phyloP scores from a whole-genome alignment of 257 asterid species.

The Solanum virginianum region DNA sequence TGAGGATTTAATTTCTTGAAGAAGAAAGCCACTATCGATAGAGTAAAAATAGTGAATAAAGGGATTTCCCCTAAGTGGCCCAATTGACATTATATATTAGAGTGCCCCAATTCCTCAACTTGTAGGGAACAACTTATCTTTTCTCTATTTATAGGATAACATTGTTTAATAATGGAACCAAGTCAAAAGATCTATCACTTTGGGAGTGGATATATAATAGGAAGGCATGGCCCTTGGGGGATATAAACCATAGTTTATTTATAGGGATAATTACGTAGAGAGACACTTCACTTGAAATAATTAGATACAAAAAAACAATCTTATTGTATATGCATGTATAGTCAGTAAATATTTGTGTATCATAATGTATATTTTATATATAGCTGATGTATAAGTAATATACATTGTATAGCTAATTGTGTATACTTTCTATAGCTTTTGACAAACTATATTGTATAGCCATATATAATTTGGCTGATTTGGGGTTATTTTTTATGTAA shows the following conservation, averaged over 20 bases:
- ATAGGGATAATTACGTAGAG: too few species aligned
- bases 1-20: background rate
- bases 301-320: too few species aligned
- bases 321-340: too few species aligned
- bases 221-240: background rate
- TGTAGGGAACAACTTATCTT: background rate
- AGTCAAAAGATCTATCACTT: background rate
- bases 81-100: background rate
- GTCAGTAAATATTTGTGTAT: too few species aligned
- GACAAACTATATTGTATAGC: too few species aligned
- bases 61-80: background rate
- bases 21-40: background rate
- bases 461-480: too few species aligned
- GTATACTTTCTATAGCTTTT: too few species aligned
- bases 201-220: background rate
- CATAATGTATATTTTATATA: too few species aligned
- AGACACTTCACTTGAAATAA: too few species aligned
- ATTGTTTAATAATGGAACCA: background rate
- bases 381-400: too few species aligned
- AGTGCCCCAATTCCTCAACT: background rate
- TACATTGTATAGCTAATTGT: too few species aligned
- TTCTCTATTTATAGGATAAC: background rate
- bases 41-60: background rate
- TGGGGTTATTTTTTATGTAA: too few species aligned
- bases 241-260: background rate